Conservation (phyloP, 2,329 filamentous ascomycete species). For the Penicillium sclerotiorum region DNA sequence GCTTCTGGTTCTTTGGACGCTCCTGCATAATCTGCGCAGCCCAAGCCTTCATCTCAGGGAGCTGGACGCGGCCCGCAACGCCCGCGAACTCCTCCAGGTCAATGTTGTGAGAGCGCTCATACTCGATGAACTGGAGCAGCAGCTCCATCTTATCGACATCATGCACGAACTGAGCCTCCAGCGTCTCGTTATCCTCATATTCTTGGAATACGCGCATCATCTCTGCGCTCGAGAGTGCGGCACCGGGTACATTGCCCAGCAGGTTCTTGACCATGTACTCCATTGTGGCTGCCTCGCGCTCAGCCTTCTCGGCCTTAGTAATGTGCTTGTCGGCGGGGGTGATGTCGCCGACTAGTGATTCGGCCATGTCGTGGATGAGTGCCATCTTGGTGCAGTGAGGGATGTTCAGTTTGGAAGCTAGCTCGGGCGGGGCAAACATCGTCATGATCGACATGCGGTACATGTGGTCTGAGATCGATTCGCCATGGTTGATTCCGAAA, state of each 20-base stretch:
- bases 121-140: slow-evolving; percentile 93
- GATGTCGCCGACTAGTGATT: slow-evolving; percentile 92
- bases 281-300: slow-evolving; percentile 87
- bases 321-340: slow-evolving; percentile 83
- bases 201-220: slow-evolving; percentile 87
- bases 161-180: slow-evolving; percentile 87
- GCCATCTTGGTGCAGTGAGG: slow-evolving; percentile 91
- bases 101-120: slow-evolving; percentile 73
- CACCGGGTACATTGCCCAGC: slow-evolving; percentile 74
- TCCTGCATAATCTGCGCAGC: slow-evolving; percentile 74
- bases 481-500: slow-evolving; percentile 73
- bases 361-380: slow-evolving; percentile 96
- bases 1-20: slow-evolving; percentile 56
- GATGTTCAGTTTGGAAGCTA: slow-evolving; percentile 73
- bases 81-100: slow-evolving; percentile 87
- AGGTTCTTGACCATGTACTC: slow-evolving; percentile 78
- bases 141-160: slow-evolving; percentile 98
- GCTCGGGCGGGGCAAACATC: slow-evolving; percentile 79
- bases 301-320: slow-evolving; percentile 81
- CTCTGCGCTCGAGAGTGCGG: slow-evolving; percentile 63
- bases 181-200: slow-evolving; percentile 84
- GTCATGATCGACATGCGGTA: slow-evolving; percentile 98
- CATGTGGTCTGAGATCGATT: slow-evolving; percentile 98
- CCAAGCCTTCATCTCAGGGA: slow-evolving; percentile 81
- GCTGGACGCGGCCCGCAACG: slow-evolving; percentile 71